Evolutionary conservation across 345 rosid species (phyloP).

Genomic region (Laguncularia racemosa): DNA sequence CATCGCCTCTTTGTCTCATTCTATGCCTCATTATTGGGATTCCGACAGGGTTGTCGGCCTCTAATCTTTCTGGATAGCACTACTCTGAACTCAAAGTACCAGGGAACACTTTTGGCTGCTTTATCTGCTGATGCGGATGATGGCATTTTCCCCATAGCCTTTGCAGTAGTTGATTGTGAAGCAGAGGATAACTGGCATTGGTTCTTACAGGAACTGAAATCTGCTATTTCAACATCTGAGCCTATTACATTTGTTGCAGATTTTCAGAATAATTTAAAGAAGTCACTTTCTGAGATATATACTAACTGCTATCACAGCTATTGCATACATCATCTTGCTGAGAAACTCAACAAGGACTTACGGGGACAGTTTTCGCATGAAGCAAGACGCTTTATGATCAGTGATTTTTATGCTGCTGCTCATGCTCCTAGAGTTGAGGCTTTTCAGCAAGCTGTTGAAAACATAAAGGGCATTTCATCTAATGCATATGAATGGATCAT

Average conservation of each 20-base stretch:
- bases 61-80: conserved; percentile 74
- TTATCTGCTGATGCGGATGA: conserved; percentile 73
- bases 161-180: conserved; percentile 76
- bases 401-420: conserved; percentile 80
- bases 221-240: conserved; percentile 42
- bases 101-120: conserved; percentile 69
- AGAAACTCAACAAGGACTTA: conserved; percentile 60
- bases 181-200: conserved; percentile 84
- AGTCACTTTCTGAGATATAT: conserved; percentile 57
- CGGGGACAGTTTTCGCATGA: conserved; percentile 90
- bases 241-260: conserved; percentile 80
- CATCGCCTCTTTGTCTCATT: conserved; percentile 83
- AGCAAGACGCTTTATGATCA: conserved; percentile 76
- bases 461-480: conserved; percentile 64
- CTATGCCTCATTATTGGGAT: conserved; percentile 76
- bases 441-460: conserved; percentile 49
- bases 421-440: conserved; percentile 50
- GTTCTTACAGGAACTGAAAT: conserved; percentile 69
- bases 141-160: conserved; percentile 76
- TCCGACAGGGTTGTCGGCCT: conserved; percentile 83
- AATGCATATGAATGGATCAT: conserved; percentile 79
- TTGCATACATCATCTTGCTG: conserved; percentile 77
- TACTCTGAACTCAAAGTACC: conserved; percentile 70
- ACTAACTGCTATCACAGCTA: conserved; percentile 68
- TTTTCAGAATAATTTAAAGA: conserved; percentile 62